Conservation (phyloP, 352 stramenopile genomes). For the Nothophytophthora sp. region DNA sequence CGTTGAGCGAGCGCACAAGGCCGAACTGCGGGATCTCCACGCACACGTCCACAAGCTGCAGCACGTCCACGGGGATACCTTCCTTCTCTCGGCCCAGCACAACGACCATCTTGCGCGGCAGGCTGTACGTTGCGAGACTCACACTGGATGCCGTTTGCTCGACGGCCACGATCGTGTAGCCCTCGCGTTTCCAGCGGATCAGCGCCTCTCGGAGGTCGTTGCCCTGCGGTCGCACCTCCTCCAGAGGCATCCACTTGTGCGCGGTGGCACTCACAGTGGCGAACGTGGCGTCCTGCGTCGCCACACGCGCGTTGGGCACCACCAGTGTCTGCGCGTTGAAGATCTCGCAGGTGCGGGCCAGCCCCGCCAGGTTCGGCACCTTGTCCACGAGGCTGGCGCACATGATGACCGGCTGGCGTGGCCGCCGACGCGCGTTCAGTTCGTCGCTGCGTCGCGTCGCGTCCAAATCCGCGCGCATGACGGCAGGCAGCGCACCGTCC, state of each 20-base stretch:
- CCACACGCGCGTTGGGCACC: constrained; percentile 85
- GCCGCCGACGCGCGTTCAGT: constrained; percentile 48
- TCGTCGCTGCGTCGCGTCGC: constrained; percentile 18
- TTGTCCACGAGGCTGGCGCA: constrained; percentile 94
- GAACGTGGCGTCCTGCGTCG: constrained; percentile 87
- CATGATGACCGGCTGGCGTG: constrained; percentile 71
- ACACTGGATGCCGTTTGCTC: constrained; percentile 94
- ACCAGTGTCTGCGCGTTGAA: constrained; percentile 92
- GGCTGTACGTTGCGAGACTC: constrained; percentile 79
- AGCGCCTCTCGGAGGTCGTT: constrained; percentile 38
- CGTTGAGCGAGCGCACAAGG: constrained; percentile 97
- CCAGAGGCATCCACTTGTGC: constrained; percentile 95
- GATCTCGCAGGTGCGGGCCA: constrained; percentile 95
- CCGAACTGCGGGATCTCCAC: constrained; percentile 98
- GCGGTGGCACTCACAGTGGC: constrained; percentile 92
- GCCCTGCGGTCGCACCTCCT: constrained; percentile 76
- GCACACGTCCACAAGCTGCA: constrained; percentile 95
- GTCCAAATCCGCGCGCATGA: constrained; percentile 40
- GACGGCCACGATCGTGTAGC: constrained; percentile 93
- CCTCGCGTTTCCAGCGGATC: constrained; percentile 76
- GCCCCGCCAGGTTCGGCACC: constrained; percentile 93
- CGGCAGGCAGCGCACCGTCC: constrained; percentile 53
- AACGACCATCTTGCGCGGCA: constrained; percentile 92
- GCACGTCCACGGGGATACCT: constrained; percentile 94
- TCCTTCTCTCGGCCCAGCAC: constrained; percentile 97